Conservation (phyloP, 805 yeast genomes). For the Torulaspora quercuum region DNA sequence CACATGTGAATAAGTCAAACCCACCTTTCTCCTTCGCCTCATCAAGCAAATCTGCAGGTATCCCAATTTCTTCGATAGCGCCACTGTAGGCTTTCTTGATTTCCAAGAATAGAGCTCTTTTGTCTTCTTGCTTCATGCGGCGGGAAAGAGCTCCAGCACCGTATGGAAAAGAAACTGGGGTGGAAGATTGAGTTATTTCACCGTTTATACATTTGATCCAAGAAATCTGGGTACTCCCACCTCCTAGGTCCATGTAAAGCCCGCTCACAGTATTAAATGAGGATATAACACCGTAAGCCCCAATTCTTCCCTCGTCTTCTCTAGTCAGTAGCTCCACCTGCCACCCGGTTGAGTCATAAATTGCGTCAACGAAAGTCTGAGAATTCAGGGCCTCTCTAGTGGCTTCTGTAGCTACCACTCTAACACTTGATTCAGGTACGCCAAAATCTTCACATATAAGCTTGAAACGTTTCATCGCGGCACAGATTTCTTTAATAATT, state of each 20-base stretch:
- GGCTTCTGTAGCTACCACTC: constrained; percentile 73
- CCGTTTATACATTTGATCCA: constrained; percentile 64
- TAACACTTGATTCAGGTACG: constrained; percentile 55
- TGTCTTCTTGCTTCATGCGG: constrained; percentile 50
- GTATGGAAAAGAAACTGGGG: constrained; percentile 64
- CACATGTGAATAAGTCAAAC: constrained; percentile 60
- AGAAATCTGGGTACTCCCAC: constrained; percentile 64
- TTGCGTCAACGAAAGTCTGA: constrained; percentile 52
- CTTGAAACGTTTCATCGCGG: constrained; percentile 64
- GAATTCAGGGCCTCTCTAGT: constrained; percentile 67
- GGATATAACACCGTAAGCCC: constrained; percentile 72
- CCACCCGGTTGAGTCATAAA: constrained; percentile 63
- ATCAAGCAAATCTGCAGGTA: constrained; percentile 50
- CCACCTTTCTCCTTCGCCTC: constrained; percentile 58
- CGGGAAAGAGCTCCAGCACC: constrained; percentile 69
- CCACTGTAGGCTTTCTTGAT: constrained; percentile 47
- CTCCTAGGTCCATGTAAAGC: constrained; percentile 69
- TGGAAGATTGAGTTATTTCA: constrained; percentile 49
- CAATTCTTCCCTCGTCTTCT: constrained; percentile 63
- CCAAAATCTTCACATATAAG: constrained; percentile 72
- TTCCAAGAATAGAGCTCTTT: constrained; percentile 49
- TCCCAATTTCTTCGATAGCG: constrained; percentile 48
- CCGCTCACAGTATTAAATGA: constrained; percentile 66
- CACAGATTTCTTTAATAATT: constrained; percentile 55
- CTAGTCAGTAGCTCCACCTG: constrained; percentile 55